A percentile compares a stretch with the other conserved stretches of the same genome.
phyloP scores from a whole-genome alignment of 208 protist genomes.

The Acanthamoeba triangularis region DNA sequence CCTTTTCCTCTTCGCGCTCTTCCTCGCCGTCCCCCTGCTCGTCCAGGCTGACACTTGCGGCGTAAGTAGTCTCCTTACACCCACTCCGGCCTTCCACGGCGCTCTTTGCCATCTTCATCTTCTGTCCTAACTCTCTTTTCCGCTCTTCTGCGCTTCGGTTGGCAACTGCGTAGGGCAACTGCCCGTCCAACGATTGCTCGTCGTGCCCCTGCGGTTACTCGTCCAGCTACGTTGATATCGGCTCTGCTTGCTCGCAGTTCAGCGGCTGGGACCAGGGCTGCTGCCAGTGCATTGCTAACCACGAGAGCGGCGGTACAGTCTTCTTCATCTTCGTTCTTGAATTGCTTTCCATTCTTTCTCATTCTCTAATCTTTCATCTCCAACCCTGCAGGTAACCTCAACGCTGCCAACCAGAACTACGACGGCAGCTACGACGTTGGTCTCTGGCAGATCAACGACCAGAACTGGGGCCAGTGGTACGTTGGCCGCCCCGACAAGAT shows the following conservation, averaged over 20 bases:
- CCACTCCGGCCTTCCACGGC: not conserved
- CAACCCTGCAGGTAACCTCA: not conserved
- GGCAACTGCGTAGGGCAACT: not conserved
- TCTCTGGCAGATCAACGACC: constrained; percentile 79
- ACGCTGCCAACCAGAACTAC: constrained; percentile 72
- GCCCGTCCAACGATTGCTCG: constrained; percentile 35
- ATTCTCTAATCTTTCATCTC: not conserved
- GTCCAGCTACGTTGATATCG: constrained; percentile 55
- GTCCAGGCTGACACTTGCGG: constrained; percentile 16
- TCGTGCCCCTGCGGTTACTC: constrained; percentile 47
- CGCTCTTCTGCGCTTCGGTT: not conserved
- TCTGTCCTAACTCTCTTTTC: not conserved
- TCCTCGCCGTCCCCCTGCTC: constrained; percentile 5
- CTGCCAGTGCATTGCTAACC: constrained; percentile 78
- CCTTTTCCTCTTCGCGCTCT: constrained; percentile 24
- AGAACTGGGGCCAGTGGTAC: constrained; percentile 74
- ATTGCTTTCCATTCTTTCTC: not conserved
- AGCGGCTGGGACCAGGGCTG: constrained; percentile 64
- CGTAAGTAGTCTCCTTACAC: not conserved
- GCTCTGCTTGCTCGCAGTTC: constrained; percentile 30
- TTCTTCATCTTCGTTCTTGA: not conserved
- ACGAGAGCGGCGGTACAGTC: constrained; percentile 22
- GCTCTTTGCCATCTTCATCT: not conserved
- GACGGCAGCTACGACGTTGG: constrained; percentile 78
- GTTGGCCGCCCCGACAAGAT: not conserved